Conservation (phyloP, 2,329 filamentous ascomycete species). For the Gaeumannomyces tritici region DNA sequence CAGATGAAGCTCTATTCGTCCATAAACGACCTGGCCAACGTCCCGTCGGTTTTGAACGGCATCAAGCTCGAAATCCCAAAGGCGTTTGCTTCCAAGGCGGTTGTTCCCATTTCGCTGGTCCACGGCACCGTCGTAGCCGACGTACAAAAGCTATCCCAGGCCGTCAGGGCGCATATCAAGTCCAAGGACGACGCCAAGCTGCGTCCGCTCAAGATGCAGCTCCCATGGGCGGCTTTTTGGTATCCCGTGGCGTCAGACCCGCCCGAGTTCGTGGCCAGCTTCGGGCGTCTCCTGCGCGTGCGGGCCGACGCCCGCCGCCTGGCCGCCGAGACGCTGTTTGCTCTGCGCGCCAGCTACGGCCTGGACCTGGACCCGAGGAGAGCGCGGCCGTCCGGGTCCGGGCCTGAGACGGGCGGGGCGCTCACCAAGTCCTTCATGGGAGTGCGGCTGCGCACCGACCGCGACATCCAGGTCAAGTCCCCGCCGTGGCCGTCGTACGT, state of each 20-base stretch:
- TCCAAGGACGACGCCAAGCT: slow-evolving; percentile 15
- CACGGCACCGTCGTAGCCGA: slow-evolving; percentile 17
- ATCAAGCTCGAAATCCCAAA: slow-evolving; percentile 11
- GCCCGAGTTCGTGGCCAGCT: slow-evolving; percentile 19
- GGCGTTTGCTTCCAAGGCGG: neutral
- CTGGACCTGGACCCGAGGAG: slow-evolving; percentile 17
- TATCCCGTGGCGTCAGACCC: slow-evolving; percentile 22
- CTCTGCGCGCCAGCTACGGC: slow-evolving; percentile 10
- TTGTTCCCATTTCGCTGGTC: neutral
- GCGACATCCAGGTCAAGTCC: slow-evolving; percentile 17
- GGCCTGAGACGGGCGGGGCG: slow-evolving; percentile 2
- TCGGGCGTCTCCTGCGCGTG: slow-evolving; percentile 28
- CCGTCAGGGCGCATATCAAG: slow-evolving; percentile 12
- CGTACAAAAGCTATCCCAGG: slow-evolving; percentile 9
- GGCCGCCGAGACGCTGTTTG: slow-evolving; percentile 23
- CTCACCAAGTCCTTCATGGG: slow-evolving; percentile 17
- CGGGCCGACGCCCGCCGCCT: slow-evolving; percentile 22
- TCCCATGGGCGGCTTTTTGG: slow-evolving; percentile 16
- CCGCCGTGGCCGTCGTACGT: slow-evolving; percentile 17
- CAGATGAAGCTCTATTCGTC: slow-evolving; percentile 24
- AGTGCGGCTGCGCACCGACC: slow-evolving; percentile 25
- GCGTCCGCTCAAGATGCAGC: slow-evolving; percentile 17
- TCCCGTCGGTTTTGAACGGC: slow-evolving; percentile 17
- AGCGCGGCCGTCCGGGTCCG: slow-evolving; percentile 3
- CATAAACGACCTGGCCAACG: slow-evolving; percentile 22